phyloP scores from a whole-genome alignment of 2,329 filamentous ascomycete species.

The Phaeophleospora eucalypticola region DNA sequence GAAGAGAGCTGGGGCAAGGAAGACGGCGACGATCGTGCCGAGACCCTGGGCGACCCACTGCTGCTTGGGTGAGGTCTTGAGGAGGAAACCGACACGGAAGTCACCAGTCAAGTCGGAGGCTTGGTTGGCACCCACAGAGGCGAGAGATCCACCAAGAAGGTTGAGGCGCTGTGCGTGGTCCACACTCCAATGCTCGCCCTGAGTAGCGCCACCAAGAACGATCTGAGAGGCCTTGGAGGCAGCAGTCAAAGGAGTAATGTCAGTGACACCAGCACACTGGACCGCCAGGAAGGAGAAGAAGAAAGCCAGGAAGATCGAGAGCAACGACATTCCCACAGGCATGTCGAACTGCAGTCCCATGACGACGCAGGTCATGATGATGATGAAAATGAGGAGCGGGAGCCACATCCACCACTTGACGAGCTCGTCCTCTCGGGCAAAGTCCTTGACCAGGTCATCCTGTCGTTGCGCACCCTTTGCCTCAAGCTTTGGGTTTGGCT shows the following conservation, averaged over 20 bases:
- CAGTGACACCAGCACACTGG: constrained; percentile 52
- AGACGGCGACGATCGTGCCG: constrained; percentile 61
- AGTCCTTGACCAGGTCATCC: constrained; percentile 49
- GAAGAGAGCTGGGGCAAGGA: constrained; percentile 64
- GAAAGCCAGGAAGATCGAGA: constrained; percentile 56
- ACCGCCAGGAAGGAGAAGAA: constrained; percentile 60
- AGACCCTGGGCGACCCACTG: constrained; percentile 64
- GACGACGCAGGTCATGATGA: constrained; percentile 48
- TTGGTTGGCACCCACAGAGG: constrained; percentile 39
- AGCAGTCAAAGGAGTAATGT: constrained; percentile 62
- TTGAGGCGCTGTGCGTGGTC: constrained; percentile 60
- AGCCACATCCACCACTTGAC: constrained; percentile 54
- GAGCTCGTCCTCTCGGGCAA: constrained; percentile 44
- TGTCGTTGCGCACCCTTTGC: constrained; percentile 37
- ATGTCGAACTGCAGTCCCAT: constrained; percentile 54
- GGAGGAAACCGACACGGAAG: constrained; percentile 65
- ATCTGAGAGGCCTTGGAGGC: constrained; percentile 66
- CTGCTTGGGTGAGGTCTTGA: constrained; percentile 60
- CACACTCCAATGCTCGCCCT: constrained; percentile 48
- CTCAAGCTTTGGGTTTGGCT: constrained; percentile 42
- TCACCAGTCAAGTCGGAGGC: constrained; percentile 54
- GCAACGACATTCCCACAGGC: constrained; percentile 53
- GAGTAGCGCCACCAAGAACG: constrained; percentile 62
- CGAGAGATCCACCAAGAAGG: constrained; percentile 56
- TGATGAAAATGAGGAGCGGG: constrained; percentile 44